Conservation (phyloP, 345 rosid species). For the Eucalyptus virginea region DNA sequence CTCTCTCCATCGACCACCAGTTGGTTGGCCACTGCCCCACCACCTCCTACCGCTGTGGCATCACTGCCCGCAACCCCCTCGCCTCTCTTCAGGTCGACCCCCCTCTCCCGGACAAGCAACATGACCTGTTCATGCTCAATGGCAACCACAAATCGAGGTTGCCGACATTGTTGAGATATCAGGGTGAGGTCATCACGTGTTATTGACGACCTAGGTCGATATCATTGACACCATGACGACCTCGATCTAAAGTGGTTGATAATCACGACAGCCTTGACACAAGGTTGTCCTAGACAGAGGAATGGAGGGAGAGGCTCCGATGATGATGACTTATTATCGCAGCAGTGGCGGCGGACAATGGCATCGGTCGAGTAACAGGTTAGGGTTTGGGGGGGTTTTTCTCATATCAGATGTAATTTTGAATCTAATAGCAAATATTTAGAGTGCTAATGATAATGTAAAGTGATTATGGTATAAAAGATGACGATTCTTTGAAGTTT, state of each 20-base stretch:
- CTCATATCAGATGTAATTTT: not conserved
- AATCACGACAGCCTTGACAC: not conserved
- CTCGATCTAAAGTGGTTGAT: not conserved
- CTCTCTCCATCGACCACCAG: not conserved
- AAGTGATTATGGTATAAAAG: not conserved
- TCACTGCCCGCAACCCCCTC: not conserved
- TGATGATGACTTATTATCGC: not conserved
- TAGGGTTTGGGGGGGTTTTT: not conserved
- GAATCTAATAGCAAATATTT: not conserved
- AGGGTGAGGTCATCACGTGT: not conserved
- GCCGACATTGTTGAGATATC: not conserved
- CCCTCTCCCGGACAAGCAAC: not conserved
- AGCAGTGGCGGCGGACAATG: not conserved
- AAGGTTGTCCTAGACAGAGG: not conserved
- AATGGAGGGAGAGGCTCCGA: not conserved
- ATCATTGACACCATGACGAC: not conserved
- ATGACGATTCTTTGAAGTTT: not conserved
- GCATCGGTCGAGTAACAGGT: not conserved
- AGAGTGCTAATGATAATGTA: not conserved
- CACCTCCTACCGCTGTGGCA: not conserved
- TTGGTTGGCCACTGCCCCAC: not conserved
- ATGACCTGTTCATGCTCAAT: not conserved
- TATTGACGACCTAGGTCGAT: not conserved
- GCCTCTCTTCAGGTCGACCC: not conserved
- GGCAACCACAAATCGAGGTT: not conserved